Conservation (phyloP, 495 filamentous ascomycete genomes). For the Penicillium antarcticum region DNA sequence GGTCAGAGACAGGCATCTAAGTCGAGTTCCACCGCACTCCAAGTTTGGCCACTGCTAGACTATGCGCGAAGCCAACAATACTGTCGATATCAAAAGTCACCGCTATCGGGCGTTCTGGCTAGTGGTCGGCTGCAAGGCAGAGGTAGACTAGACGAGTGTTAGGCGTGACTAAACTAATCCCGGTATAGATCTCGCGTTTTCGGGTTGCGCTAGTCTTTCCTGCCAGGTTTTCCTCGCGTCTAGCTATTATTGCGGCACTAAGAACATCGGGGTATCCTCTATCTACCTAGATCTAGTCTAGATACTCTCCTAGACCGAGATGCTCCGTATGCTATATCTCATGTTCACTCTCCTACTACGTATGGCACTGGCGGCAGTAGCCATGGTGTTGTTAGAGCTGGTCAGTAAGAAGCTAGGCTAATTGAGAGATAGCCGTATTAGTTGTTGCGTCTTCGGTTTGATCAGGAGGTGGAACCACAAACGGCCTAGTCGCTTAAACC, state of each 20-base stretch:
- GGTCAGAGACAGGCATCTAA: constrained; percentile 2
- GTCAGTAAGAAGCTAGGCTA: not conserved
- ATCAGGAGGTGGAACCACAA: not conserved
- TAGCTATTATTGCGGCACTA: not conserved
- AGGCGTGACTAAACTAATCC: not conserved
- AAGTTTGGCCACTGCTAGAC: not conserved
- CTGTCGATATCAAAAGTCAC: not conserved
- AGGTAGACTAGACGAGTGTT: not conserved
- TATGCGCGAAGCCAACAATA: not conserved
- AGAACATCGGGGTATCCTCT: not conserved
- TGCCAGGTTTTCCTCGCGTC: not conserved
- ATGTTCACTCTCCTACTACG: not conserved
- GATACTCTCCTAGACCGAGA: not conserved
- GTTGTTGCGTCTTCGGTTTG: not conserved
- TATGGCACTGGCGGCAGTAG: not conserved
- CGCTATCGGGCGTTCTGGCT: not conserved
- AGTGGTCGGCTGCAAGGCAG: not conserved
- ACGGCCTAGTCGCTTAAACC: not conserved
- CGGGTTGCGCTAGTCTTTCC: not conserved
- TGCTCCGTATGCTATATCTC: not conserved
- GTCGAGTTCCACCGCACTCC: constrained; percentile 1
- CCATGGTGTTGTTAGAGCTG: not conserved
- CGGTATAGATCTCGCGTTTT: not conserved
- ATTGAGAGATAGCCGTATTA: not conserved
- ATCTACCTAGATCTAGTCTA: not conserved